Conservation (phyloP, 2,329 filamentous ascomycete species). For the Talaromyces sp. region DNA sequence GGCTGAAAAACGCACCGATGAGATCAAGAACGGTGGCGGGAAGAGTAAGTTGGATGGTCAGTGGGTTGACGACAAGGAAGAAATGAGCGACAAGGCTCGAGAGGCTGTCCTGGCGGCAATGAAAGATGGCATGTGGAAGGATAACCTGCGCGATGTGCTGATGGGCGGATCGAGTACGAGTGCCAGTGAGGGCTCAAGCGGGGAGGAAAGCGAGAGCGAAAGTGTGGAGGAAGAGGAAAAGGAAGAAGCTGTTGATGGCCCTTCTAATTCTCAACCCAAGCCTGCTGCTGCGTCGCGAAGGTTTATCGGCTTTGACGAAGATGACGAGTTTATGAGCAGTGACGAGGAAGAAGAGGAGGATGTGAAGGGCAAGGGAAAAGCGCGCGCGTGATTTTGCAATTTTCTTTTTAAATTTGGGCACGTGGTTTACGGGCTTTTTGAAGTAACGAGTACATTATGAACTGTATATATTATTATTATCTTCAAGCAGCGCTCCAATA, state of each 20-base stretch:
- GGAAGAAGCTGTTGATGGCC: constrained; percentile 20
- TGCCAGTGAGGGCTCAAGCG: constrained; percentile 32
- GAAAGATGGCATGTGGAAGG: constrained; percentile 51
- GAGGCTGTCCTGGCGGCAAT: constrained; percentile 70
- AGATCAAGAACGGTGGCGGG: constrained; percentile 69
- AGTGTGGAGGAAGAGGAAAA: constrained; percentile 34
- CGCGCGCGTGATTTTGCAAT: constrained; percentile 18
- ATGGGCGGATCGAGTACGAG: constrained; percentile 33
- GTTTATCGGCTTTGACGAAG: constrained; percentile 45
- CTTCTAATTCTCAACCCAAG: constrained; percentile 21
- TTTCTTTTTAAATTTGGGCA: not conserved
- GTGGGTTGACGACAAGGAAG: constrained; percentile 94
- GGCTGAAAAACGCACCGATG: constrained; percentile 76
- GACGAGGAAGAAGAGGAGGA: constrained; percentile 29
- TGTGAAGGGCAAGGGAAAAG: constrained; percentile 30
- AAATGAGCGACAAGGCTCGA: constrained; percentile 75
- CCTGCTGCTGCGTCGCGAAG: constrained; percentile 25
- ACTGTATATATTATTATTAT: not conserved
- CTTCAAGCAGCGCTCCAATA: not conserved
- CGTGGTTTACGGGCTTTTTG: no score
- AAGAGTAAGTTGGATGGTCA: constrained; percentile 69
- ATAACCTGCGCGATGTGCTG: constrained; percentile 34
- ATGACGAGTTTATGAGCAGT: constrained; percentile 43
- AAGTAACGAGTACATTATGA: no score
- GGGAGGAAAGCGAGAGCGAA: constrained; percentile 26